Evolutionary conservation across 1,284 basidiomycete genomes (phyloP).

Genomic region (Cutaneotrichosporon cutaneum): DNA sequence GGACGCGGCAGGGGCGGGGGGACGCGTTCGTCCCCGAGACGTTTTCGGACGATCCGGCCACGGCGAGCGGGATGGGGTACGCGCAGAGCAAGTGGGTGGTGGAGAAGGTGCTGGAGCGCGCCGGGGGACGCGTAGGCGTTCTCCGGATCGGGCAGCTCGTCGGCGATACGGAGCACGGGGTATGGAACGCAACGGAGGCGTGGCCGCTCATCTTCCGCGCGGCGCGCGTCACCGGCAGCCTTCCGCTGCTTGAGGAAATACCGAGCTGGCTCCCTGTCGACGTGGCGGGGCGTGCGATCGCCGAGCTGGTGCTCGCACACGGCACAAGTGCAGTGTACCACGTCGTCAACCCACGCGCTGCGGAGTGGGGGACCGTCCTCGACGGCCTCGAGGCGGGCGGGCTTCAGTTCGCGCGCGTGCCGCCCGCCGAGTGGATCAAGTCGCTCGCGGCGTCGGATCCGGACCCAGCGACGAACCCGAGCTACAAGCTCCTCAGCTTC

Average conservation of each 20-base stretch:
- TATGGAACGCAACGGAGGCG: constrained; percentile 65
- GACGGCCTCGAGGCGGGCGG: constrained; percentile 63
- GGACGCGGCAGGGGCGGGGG: constrained; percentile 44
- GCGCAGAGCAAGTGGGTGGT: constrained; percentile 64
- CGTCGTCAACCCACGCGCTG: constrained; percentile 60
- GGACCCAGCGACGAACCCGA: constrained; percentile 57
- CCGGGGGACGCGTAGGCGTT: constrained; percentile 33
- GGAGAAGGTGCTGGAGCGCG: constrained; percentile 58
- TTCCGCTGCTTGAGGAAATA: constrained; percentile 57
- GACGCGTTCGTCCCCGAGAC: constrained; percentile 33
- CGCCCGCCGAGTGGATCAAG: constrained; percentile 61
- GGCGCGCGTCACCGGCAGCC: constrained; percentile 55
- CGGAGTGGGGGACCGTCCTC: constrained; percentile 61
- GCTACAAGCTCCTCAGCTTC: constrained; percentile 56
- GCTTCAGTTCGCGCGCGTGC: constrained; percentile 70
- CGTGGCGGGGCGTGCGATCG: constrained; percentile 58
- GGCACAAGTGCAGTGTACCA: constrained; percentile 60
- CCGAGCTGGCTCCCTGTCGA: constrained; percentile 64
- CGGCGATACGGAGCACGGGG: constrained; percentile 58
- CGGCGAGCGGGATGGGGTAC: constrained; percentile 57
- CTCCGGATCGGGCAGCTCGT: constrained; percentile 54
- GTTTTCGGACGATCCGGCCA: constrained; percentile 36
- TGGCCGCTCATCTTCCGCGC: constrained; percentile 55
- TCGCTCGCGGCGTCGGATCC: constrained; percentile 53
- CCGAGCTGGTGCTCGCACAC: constrained; percentile 55